Evolutionary conservation across 345 rosid genomes (phyloP).

Genomic region (Mangifera indica): DNA sequence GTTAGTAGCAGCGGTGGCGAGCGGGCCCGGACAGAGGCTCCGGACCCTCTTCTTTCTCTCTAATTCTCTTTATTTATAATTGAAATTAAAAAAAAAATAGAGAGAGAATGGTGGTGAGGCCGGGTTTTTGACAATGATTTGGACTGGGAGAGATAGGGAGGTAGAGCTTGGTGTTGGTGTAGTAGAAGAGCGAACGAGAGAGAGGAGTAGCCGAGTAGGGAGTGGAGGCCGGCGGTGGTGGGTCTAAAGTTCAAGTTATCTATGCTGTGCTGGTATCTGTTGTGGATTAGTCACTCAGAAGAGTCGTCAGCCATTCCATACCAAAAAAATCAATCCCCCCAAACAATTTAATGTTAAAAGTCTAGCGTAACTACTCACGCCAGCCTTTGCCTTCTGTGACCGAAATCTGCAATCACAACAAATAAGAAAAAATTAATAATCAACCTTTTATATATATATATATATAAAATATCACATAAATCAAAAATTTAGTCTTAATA

Average conservation of each 20-base stretch:
- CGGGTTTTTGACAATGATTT: background rate
- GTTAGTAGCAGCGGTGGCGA: conserved; percentile 9
- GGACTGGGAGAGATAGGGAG: background rate
- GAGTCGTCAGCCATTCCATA: background rate
- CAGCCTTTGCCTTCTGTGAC: background rate
- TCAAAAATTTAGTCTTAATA: too few species aligned
- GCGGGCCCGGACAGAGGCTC: conserved; percentile 15
- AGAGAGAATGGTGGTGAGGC: background rate
- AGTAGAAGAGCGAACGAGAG: background rate
- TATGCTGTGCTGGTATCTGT: background rate
- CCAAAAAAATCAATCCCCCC: background rate
- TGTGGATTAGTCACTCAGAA: too few species aligned
- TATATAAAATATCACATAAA: too few species aligned
- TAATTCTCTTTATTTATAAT: background rate
- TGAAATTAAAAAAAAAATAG: background rate
- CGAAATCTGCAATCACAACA: too few species aligned
- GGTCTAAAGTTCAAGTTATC: too few species aligned
- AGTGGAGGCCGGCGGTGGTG: background rate
- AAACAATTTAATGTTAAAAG: background rate
- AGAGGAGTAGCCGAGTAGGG: background rate
- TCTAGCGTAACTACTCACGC: background rate
- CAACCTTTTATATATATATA: too few species aligned
- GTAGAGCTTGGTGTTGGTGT: background rate
- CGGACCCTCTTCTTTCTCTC: conserved; percentile 8
- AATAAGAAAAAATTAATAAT: too few species aligned